Evolutionary conservation across 768 basidiomycete genomes (phyloP), one percentile per base, ranked within the genome.

Genomic region (Mycena metata): DNA sequence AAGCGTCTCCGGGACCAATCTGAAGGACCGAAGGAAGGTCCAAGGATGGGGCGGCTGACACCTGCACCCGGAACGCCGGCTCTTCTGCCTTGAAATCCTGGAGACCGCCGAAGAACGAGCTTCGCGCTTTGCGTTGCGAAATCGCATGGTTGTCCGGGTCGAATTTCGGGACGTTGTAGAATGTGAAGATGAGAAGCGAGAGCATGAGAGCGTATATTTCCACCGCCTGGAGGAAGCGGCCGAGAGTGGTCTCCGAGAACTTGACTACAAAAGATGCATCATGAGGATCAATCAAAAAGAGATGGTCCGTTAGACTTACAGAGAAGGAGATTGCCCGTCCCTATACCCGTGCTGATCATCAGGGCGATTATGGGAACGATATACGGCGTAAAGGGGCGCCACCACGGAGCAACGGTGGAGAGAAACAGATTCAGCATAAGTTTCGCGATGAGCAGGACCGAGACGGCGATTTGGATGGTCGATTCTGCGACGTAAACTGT

Each of bases 161-260:
- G 30, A 66, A 72, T 21, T 30, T 43, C 33, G 71, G 72, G 23
- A 66, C 64, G 13, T 71, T 67, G 63, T 79, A 77, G 66, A 84
- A 83, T n/a, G 84, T 78, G 39, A 78, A 72, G 57, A 90, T 80
- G 67, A 91, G 85, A 66, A 84, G 78, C 74, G 85, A 87, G n/a
- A 92, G 76, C 63, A 91, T 81, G 49, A 90, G 77, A 47, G 89
- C 82, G 73, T 89, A 94, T 24, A 89, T 71, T 73, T 91, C 89
- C 39, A 89, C 77, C 16, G 88, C 89, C 71, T 89, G 85, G 63
- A 87, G 80, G 71, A 93, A 87, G 51, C 90, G 88, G n/a, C 92
- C 93, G 1, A 91, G 79, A 12, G 83, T 82, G 8, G 86, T 87
- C 78, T 94, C 93, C 3, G 92, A 87, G 74, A 93, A 92, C 60